A percentile compares a stretch with the other conserved stretches of the same genome.
These are phyloP conservation scores for Botrytis tulipae DNA, from an alignment of 2,329 filamentous ascomycete genomes.

Conservation along the genomic window DNA sequence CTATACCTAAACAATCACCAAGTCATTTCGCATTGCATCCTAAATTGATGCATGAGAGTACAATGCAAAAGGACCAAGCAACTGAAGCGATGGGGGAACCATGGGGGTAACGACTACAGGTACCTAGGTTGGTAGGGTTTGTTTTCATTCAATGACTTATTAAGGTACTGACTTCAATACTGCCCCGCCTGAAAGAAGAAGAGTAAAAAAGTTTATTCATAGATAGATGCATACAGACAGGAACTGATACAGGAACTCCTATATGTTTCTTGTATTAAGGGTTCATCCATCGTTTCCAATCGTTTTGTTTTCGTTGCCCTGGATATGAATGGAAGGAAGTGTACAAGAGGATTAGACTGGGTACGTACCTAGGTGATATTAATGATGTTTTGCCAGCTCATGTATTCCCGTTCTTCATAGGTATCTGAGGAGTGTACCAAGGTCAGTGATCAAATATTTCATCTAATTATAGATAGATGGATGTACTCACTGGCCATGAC, in stretches of 20 bases:
- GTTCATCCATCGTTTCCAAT: background rate
- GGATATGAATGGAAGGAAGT: background rate
- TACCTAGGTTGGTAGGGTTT: background rate
- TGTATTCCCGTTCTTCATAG: conserved; percentile 1
- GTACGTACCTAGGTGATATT: background rate
- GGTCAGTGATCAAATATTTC: background rate
- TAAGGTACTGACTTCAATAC: background rate
- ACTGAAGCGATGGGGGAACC: background rate
- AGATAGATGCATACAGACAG: background rate
- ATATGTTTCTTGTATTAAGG: background rate
- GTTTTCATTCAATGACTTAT: background rate
- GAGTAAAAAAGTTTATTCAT: background rate
- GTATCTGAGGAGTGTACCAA: background rate
- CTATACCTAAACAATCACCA: background rate
- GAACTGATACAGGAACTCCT: background rate
- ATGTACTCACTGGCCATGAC: background rate
- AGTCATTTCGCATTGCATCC: conserved; percentile 8
- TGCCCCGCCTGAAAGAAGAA: background rate
- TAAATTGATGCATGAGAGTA: conserved; percentile 11
- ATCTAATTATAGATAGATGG: conserved; percentile 19
- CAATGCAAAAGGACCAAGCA: conserved; percentile 3
- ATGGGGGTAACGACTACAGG: background rate
- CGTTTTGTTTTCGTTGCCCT: background rate
- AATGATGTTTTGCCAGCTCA: conserved; percentile 8
- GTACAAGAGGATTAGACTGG: background rate